phyloP scores from a whole-genome alignment of 176 grass and related monocot species.

The Oryza officinalis region DNA sequence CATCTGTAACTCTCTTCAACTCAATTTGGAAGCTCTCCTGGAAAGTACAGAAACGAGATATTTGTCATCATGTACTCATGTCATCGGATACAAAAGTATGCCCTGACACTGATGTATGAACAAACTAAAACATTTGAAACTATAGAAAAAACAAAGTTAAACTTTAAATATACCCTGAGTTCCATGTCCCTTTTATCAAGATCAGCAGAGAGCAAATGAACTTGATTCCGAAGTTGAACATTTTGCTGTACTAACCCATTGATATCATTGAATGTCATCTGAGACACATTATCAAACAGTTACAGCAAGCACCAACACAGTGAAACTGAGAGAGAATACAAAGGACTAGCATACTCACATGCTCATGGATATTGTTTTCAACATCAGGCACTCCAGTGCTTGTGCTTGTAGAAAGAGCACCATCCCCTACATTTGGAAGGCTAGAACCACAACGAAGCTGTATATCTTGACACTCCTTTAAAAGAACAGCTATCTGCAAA shows the following conservation, averaged over 20 bases:
- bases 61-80: neutral
- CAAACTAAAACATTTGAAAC: neutral
- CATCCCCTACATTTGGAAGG: constrained; percentile 30
- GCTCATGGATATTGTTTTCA: constrained; percentile 24
- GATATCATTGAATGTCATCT: constrained; percentile 93
- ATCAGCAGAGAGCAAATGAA: constrained; percentile 72
- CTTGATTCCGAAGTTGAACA: constrained; percentile 75
- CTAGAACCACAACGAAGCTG: constrained; percentile 85
- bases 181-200: constrained; percentile 77
- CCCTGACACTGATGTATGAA: neutral
- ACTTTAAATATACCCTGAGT: constrained; percentile 56
- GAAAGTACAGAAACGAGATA: constrained; percentile 31
- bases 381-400: constrained; percentile 27
- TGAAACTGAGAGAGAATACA: neutral
- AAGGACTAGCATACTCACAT: constrained; percentile 47
- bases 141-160: neutral
- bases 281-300: constrained; percentile 36
- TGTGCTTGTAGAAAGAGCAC: constrained; percentile 42
- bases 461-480: constrained; percentile 97
- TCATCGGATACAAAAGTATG: neutral
- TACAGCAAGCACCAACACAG: constrained; percentile 9
- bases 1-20: constrained; percentile 66
- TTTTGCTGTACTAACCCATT: constrained; percentile 87
- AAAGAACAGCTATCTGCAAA: constrained; percentile 70
- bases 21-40: constrained; percentile 84